Evolutionary conservation across 78 protist genomes (phyloP), one percentile per base, ranked within the genome.

Genomic region (Cavenderia fasciculata): DNA sequence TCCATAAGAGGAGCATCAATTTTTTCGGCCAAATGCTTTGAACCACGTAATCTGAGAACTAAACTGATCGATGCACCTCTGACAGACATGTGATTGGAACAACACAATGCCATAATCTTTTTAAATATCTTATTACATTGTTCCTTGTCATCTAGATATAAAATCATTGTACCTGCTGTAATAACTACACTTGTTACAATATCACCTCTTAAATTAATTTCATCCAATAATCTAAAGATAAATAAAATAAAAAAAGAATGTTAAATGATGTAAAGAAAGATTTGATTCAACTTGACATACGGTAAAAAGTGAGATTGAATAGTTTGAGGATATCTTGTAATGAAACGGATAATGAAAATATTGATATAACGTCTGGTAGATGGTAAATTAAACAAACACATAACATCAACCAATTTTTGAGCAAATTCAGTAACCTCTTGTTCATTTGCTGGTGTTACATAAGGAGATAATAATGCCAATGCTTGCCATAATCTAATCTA

Each of bases 401-500:
- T 66, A 31, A 68, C 43, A 16, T 82, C 73, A 3, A 68, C 38
- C 0, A 82, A 21, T 27, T 38, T 1, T 12, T 47, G 19, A n/a
- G 73, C 76, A 68, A 82, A 41, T 40, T 40, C 62, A 33, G 52
- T 56, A 18, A 68, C 25, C 23, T 51, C n/a, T 7, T 74, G 69
- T 1, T 41, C 11, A 12, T 44, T 46, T 11, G 1, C 40, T 49
- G 88, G 75, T 19, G 36, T n/a, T 10, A 68, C 43, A 63, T 49
- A 68, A 21, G 27, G 23, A 1, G 78, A 51, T 43, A 82, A 38
- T 16, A 68, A 34, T 56, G 79, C 65, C 27, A 82, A 47, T 21
- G 65, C 44, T 82, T 82, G 90, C 90, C 90, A 82, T 34, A 82
- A 29, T 57, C 90, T 65, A 47, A 68, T 59, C 54, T 82, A 38